These are phyloP conservation scores for Lentinula guzmanii DNA, from an alignment of 768 basidiomycete genomes.

Conservation along the genomic window DNA sequence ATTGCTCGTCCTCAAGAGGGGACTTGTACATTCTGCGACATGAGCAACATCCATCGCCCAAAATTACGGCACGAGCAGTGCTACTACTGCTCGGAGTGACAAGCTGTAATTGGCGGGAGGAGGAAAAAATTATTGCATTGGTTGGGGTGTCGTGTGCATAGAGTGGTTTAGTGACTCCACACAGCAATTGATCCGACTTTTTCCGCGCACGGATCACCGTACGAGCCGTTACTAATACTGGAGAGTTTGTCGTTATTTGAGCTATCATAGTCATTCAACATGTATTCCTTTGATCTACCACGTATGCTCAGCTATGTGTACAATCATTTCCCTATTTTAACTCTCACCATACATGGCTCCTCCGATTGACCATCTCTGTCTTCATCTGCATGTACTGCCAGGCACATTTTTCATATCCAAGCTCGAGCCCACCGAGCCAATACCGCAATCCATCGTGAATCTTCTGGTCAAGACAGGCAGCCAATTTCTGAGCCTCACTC, in stretches of 20 bases:
- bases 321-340: background rate
- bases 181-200: background rate
- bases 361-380: conserved; percentile 36
- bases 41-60: background rate
- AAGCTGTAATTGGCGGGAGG: background rate
- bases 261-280: too few species aligned
- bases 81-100: background rate
- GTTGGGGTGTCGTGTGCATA: background rate
- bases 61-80: background rate
- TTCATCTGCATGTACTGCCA: conserved; percentile 41
- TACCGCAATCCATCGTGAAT: conserved; percentile 29
- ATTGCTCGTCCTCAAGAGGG: background rate
- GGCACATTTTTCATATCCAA: conserved; percentile 41
- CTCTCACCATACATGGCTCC: conserved; percentile 27
- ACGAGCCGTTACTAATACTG: background rate
- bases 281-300: too few species aligned
- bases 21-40: background rate
- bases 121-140: background rate
- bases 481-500: conserved; percentile 48
- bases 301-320: background rate
- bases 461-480: conserved; percentile 17
- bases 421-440: conserved; percentile 25
- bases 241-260: too few species aligned
- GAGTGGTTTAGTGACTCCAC: background rate
- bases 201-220: background rate